These are phyloP conservation scores for Kodamaea laetipori DNA, from an alignment of 805 yeast species.

Conservation along the genomic window DNA sequence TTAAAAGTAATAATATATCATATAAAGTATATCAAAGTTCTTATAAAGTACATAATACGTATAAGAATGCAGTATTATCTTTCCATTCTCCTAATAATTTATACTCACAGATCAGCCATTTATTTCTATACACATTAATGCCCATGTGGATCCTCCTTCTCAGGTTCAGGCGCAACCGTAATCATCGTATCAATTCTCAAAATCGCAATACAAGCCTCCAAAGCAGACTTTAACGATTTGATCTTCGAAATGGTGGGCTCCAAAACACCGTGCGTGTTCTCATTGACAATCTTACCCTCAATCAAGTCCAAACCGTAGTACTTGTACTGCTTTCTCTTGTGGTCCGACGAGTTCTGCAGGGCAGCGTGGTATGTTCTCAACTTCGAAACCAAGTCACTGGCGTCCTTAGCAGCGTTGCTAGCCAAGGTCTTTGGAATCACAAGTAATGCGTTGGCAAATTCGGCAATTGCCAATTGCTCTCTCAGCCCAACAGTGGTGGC, in stretches of 20 bases:
- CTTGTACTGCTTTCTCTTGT: conserved; percentile 80
- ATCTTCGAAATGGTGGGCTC: conserved; percentile 95
- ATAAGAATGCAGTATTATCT: no score
- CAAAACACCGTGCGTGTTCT: conserved; percentile 78
- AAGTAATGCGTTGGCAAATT: conserved; percentile 87
- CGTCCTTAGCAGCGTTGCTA: conserved; percentile 96
- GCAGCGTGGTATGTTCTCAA: conserved; percentile 96
- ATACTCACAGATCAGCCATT: no score
- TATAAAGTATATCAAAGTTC: no score
- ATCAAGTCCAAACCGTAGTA: conserved; percentile 92
- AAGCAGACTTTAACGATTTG: conserved; percentile 89
- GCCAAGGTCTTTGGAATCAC: conserved; percentile 96
- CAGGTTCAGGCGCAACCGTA: conserved; percentile 93
- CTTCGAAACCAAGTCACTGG: conserved; percentile 92
- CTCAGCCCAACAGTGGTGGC: conserved; percentile 98
- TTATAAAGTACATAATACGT: no score
- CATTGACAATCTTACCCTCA: conserved; percentile 89
- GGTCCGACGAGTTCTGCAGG: conserved; percentile 85
- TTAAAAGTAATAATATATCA: no score
- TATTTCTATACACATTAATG: conserved; percentile 50
- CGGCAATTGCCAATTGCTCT: conserved; percentile 97
- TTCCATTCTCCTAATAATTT: no score
- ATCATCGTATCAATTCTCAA: conserved; percentile 98
- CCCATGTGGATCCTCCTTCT: conserved; percentile 87
- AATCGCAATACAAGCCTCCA: conserved; percentile 97